Evolutionary conservation across 106 monocot genomes (phyloP).

Genomic region (Alisma plantagoaquatica): DNA sequence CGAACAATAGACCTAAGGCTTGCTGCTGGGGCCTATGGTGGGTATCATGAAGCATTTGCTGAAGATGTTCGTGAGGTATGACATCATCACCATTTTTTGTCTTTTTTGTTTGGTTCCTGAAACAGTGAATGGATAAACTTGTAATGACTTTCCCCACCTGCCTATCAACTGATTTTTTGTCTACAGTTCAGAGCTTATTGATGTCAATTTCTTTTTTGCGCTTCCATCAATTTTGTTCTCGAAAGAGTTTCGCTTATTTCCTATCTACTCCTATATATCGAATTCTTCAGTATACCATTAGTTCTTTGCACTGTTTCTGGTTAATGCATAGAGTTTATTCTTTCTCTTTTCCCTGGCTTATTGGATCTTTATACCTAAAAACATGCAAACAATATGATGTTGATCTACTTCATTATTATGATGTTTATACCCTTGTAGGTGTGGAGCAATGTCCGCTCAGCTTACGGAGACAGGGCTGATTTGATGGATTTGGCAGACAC

Average conservation of each 20-base stretch:
- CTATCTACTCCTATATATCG: too few relatives aligned
- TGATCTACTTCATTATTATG: neutral
- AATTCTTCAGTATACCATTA: too few relatives aligned
- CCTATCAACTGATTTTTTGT: neutral
- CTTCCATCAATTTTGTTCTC: too few relatives aligned
- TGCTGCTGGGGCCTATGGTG: constrained; percentile 67
- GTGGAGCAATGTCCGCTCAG: constrained; percentile 47
- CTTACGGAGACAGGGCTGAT: constrained; percentile 67
- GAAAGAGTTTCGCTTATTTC: too few relatives aligned
- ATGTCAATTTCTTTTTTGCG: neutral
- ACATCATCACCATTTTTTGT: constrained; percentile 1
- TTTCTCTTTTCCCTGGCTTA: too few relatives aligned
- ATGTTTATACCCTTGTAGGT: constrained; percentile 32
- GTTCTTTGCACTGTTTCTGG: too few relatives aligned
- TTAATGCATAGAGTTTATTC: too few relatives aligned
- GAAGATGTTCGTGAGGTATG: constrained; percentile 87
- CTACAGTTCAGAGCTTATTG: neutral
- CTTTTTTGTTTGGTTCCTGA: neutral
- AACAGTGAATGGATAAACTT: too few relatives aligned
- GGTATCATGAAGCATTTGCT: constrained; percentile 71
- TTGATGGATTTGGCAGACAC: constrained; percentile 52
- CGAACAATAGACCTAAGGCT: constrained; percentile 86
- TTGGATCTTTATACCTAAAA: too few relatives aligned
- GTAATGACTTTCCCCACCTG: neutral
- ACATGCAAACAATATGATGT: too few relatives aligned